Evolutionary conservation across 352 stramenopile species (phyloP).

Genomic region (Pythium graminicola): DNA sequence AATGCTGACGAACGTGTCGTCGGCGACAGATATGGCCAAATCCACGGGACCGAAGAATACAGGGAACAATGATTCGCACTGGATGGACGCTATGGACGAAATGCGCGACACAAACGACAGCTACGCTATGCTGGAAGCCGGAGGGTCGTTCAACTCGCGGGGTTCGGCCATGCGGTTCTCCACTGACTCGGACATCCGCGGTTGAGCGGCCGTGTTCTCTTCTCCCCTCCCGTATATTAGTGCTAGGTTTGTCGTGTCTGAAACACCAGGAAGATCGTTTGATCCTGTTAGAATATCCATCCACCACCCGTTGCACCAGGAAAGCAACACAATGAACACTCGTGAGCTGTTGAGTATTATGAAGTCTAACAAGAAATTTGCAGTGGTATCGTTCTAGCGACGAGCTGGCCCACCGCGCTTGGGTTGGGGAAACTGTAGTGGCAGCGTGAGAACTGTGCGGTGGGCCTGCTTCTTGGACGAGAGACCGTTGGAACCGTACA

Average conservation of each 20-base stretch:
- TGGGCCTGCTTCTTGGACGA: constrained; percentile 63
- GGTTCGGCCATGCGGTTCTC: constrained; percentile 72
- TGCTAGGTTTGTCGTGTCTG: constrained; percentile 6
- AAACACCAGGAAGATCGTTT: not conserved
- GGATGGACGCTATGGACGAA: constrained; percentile 58
- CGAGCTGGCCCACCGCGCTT: constrained; percentile 53
- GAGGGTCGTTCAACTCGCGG: constrained; percentile 51
- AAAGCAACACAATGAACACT: too few species aligned
- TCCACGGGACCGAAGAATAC: not conserved
- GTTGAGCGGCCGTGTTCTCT: not conserved
- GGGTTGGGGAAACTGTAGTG: constrained; percentile 63
- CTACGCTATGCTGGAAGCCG: constrained; percentile 76
- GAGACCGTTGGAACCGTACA: constrained; percentile 44
- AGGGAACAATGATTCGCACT: constrained; percentile 42
- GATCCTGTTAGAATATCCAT: not conserved
- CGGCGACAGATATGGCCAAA: not conserved
- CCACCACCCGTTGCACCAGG: too few species aligned
- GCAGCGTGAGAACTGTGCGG: constrained; percentile 66
- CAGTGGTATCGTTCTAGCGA: constrained; percentile 22
- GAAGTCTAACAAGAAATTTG: not conserved
- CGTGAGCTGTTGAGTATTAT: not conserved
- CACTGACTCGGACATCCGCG: constrained; percentile 53
- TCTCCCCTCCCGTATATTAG: constrained; percentile 36
- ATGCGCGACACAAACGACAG: constrained; percentile 80
- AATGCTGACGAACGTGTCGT: constrained; percentile 23